Evolutionary conservation across 2,329 filamentous ascomycete genomes (phyloP).

Genomic region (Xylaria polymorpha): DNA sequence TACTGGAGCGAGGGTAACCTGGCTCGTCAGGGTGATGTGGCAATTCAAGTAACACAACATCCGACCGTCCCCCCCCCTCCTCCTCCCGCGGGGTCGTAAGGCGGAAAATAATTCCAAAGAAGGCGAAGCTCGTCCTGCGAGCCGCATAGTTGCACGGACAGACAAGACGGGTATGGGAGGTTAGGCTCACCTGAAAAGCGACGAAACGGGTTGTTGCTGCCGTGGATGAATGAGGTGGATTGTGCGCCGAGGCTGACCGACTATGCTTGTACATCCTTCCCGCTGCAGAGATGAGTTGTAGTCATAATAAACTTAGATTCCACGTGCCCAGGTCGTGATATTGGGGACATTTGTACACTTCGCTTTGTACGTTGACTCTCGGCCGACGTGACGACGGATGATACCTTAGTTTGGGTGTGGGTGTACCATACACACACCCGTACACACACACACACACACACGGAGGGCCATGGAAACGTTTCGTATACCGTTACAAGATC

Average conservation of each 20-base stretch:
- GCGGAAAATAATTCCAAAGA: neutral
- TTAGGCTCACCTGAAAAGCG: neutral
- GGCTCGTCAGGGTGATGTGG: neutral
- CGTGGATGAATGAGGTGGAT: neutral
- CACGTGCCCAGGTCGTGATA: neutral
- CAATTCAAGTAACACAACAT: constrained; percentile 5
- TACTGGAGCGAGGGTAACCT: neutral
- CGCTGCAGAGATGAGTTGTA: neutral
- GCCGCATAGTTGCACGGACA: neutral
- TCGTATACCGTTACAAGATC: neutral
- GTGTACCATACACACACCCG: neutral
- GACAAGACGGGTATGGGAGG: neutral
- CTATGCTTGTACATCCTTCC: neutral
- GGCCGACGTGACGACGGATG: neutral
- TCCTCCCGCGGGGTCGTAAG: neutral
- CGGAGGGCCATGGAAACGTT: neutral
- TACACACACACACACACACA: neutral
- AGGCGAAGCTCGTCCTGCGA: neutral
- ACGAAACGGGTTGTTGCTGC: neutral
- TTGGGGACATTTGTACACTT: neutral
- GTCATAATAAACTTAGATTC: neutral
- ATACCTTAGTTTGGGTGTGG: neutral
- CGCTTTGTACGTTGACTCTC: neutral
- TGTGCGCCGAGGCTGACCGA: neutral
- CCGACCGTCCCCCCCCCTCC: neutral